A percentile compares a stretch with the other conserved stretches of the same genome.
Conservation (phyloP, 2,329 filamentous ascomycete species). For the Pestalotiopsis fici region DNA sequence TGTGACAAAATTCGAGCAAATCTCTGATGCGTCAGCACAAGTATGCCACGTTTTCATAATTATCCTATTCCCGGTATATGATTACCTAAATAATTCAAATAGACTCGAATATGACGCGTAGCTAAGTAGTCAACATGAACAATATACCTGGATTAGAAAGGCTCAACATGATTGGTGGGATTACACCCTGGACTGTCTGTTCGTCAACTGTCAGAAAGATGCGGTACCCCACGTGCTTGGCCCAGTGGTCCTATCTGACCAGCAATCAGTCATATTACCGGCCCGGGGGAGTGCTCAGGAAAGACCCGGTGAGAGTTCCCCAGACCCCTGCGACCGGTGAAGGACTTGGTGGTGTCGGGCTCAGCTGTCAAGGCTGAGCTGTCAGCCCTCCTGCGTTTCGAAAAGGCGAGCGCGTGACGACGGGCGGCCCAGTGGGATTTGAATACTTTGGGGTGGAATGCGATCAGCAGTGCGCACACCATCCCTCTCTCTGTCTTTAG, state of each 20-base stretch:
- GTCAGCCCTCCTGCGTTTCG: slow-evolving; percentile 4
- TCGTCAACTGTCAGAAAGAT: not conserved
- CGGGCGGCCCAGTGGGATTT: not conserved
- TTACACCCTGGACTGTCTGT: not conserved
- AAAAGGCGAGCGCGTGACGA: slow-evolving; percentile 2
- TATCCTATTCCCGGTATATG: too few species aligned
- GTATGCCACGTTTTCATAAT: too few species aligned
- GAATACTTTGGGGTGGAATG: not conserved
- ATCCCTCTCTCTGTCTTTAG: not conserved
- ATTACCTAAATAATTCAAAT: too few species aligned
- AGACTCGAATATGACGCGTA: too few species aligned
- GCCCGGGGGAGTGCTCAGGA: not conserved
- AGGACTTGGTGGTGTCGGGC: slow-evolving; percentile 1
- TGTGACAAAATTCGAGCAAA: too few species aligned
- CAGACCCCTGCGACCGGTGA: slow-evolving; percentile 6
- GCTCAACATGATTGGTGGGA: slow-evolving; percentile 1
- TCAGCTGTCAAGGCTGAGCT: slow-evolving; percentile 7
- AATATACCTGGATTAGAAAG: too few species aligned
- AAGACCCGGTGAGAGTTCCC: not conserved
- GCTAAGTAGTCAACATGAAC: too few species aligned
- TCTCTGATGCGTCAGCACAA: too few species aligned
- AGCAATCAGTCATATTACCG: not conserved
- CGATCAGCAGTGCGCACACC: not conserved
- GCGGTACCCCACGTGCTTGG: not conserved
- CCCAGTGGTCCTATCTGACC: slow-evolving; percentile 5